Base-by-base conservation (phyloP, 2,329 filamentous ascomycete species). In the Tolypocladium amazonense region DNA sequence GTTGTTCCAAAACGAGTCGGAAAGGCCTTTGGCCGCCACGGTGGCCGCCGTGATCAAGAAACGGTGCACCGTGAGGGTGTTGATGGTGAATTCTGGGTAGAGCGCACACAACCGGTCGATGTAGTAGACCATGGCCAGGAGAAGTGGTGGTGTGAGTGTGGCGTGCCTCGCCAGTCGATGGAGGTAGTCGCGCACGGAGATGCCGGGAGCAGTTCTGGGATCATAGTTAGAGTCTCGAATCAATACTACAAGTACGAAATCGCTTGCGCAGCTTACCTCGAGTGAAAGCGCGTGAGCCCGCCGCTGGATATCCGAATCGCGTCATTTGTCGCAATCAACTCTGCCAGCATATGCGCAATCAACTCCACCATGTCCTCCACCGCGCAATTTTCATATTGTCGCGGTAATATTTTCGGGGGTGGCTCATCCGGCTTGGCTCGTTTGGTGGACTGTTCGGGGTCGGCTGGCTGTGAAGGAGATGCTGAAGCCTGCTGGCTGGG, bases 81-180 rank as follows among this genome's bases (percentile, higher is more conserved):
- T 96, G 66, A 99, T 95, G 35, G 92, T 97, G 73, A 99, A 99
- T 55, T 93, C 89, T 3, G 90, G 89, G 71, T 97, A 99, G 61
- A 96, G 80, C 14, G 90, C 88, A 74, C 93, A 99, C 27, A 99
- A 82, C 38, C 92, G 88, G 75, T 99, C 94, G 68, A 99, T 97
- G 70, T 97, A 99, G 71, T 95, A 99, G 60, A 99, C 94, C 91
- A 99, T 97, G 66, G 92, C 94, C 41, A 99, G 84, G n/a, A 99
- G 81, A 57, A 99, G 88, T 0, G 94, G 93, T 15, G 94, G 92
- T 8, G 91, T 92, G 3, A 99, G 81, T 0, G 93, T 97, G 33
- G 94, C 94, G 72, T 99, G 94, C 61, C 92, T 91, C 30, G 95
- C 94, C 60, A 99, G 81, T 63, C 94, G 88, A 68, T 94, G 89